A percentile compares a stretch with the other conserved stretches of the same genome.
Conservation (phyloP, 139 green algal genomes). For the Microglena sp. region DNA sequence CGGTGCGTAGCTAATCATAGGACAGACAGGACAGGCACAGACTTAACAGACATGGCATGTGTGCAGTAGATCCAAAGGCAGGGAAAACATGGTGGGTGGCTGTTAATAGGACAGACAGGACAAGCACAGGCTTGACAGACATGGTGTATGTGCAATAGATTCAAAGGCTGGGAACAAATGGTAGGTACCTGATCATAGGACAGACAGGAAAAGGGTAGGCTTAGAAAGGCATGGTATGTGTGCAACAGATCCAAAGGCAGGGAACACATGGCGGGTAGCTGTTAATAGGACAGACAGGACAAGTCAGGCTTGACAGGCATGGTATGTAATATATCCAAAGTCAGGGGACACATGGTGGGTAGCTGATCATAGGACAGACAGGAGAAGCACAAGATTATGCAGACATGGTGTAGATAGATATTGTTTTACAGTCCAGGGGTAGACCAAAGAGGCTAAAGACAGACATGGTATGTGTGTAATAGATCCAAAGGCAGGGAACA, state of each 20-base stretch:
- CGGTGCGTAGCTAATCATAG: conserved; percentile 77
- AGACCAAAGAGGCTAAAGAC: no score
- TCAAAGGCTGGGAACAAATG: background rate
- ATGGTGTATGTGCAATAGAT: background rate
- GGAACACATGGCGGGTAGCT: background rate
- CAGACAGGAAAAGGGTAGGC: no score
- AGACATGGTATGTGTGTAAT: no score
- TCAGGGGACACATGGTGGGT: no score
- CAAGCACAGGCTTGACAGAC: no score
- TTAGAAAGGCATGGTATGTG: background rate
- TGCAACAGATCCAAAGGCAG: background rate
- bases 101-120: background rate
- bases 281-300: background rate
- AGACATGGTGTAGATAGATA: no score
- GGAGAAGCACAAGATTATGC: no score
- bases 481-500: background rate
- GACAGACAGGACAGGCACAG: no score
- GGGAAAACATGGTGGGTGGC: background rate
- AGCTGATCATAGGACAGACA: background rate
- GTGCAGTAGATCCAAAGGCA: background rate
- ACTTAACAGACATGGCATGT: no score
- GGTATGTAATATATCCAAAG: no score
- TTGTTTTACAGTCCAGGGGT: no score
- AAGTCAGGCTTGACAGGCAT: no score
- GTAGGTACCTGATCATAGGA: background rate